phyloP scores from a whole-genome alignment of 768 basidiomycete species.

The Lactarius indigo region DNA sequence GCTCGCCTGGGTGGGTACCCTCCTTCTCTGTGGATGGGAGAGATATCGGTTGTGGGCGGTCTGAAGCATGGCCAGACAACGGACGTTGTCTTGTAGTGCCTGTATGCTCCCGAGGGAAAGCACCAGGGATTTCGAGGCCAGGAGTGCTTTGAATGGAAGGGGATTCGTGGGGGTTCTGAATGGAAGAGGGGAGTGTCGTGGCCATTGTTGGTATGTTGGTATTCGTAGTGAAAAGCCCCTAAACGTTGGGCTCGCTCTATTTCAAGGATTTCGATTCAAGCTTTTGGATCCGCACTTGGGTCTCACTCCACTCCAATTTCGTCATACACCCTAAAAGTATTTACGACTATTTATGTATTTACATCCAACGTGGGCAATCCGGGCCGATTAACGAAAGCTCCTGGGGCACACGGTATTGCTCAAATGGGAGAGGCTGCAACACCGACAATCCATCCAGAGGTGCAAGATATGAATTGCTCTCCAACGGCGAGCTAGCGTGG shows the following conservation, averaged over 20 bases:
- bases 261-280: conserved; percentile 16
- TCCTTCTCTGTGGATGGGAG: conserved; percentile 37
- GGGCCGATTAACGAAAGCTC: conserved; percentile 8
- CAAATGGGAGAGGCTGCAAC: conserved; percentile 23
- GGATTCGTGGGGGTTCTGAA: not conserved
- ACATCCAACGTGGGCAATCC: not conserved
- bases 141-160: conserved; percentile 15
- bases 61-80: not conserved
- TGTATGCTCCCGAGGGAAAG: conserved; percentile 14
- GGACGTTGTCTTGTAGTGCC: not conserved
- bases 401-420: conserved; percentile 3
- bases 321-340: not conserved
- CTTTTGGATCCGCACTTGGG: conserved; percentile 13
- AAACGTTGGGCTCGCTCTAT: conserved; percentile 10
- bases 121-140: conserved; percentile 12
- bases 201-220: conserved; percentile 7
- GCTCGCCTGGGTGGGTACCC: conserved; percentile 35
- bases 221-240: conserved; percentile 11
- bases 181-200: conserved; percentile 11
- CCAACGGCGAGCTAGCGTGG: not conserved
- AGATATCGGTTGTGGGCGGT: conserved; percentile 23
- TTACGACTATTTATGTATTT: not conserved
- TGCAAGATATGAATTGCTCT: conserved; percentile 14
- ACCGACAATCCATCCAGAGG: conserved; percentile 21
- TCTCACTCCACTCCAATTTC: conserved; percentile 13